Conservation (phyloP, 2,329 filamentous ascomycete species). For the Colletotrichum melonis region DNA sequence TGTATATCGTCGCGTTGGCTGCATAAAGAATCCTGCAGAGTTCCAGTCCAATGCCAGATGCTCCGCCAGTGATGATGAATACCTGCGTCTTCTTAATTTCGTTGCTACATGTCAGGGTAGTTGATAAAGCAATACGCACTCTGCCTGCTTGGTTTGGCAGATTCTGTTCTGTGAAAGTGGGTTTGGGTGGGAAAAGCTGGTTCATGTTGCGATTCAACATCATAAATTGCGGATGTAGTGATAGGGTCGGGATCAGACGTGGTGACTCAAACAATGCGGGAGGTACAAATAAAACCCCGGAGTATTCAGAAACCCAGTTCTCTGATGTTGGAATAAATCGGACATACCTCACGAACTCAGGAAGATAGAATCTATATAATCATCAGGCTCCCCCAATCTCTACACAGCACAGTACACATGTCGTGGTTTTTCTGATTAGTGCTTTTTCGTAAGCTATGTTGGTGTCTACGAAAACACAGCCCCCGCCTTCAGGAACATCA, state of each 20-base stretch:
- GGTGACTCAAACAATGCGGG: too few species aligned
- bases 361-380: neutral
- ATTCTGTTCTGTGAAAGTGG: neutral
- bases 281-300: fast-evolving
- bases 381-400: too few species aligned
- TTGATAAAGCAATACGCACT: neutral
- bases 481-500: neutral
- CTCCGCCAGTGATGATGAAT: neutral
- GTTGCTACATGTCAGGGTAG: neutral
- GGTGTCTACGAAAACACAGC: neutral
- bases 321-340: neutral
- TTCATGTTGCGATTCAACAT: neutral
- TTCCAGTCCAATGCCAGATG: neutral
- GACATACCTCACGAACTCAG: neutral
- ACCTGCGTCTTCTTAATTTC: neutral
- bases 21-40: neutral
- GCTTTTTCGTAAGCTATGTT: neutral
- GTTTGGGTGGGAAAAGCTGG: neutral
- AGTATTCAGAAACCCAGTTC: neutral
- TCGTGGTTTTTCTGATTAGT: neutral
- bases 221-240: neutral
- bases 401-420: neutral
- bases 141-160: neutral
- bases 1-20: neutral
- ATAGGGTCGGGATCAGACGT: neutral